Evolutionary conservation across 345 rosid genomes (phyloP).

Genomic region (Hibiscus mutabilis): DNA sequence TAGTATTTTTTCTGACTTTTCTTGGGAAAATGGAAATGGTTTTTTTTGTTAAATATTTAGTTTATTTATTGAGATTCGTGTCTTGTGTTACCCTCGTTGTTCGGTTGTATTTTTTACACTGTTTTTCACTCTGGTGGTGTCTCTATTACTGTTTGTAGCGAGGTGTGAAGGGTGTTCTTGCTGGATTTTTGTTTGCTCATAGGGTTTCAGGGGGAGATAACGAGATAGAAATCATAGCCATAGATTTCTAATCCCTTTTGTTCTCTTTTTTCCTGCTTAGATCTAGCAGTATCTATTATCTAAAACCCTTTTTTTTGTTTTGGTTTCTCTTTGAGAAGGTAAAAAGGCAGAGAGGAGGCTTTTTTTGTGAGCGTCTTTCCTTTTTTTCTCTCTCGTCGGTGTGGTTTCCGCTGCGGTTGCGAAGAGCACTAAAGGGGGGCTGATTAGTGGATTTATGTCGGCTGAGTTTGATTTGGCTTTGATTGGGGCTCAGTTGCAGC

Average conservation of each 20-base stretch:
- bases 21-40: background rate
- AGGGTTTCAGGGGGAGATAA: background rate
- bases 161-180: slow-evolving; percentile 3
- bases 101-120: slow-evolving; percentile 6
- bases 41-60: background rate
- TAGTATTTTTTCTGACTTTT: background rate
- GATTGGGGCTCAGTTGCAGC: slow-evolving; percentile 63
- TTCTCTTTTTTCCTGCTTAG: slow-evolving; percentile 5
- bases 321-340: slow-evolving; percentile 20
- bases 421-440: slow-evolving; percentile 13
- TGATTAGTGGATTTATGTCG: slow-evolving; percentile 72
- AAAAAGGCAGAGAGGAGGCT: slow-evolving; percentile 2
- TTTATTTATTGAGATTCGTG: slow-evolving; percentile 23
- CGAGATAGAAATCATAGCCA: slow-evolving; percentile 44
- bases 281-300: slow-evolving; percentile 25
- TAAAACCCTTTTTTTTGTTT: background rate
- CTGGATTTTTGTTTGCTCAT: slow-evolving; percentile 27
- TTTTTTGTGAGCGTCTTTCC: background rate
- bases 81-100: background rate
- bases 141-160: slow-evolving; percentile 7
- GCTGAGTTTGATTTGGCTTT: slow-evolving; percentile 63
- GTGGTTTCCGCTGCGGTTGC: background rate
- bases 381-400: background rate
- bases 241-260: slow-evolving; percentile 49
- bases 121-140: slow-evolving; percentile 6